Evolutionary conservation across 768 basidiomycete species (phyloP).

Genomic region (Tephrocybe sp.): DNA sequence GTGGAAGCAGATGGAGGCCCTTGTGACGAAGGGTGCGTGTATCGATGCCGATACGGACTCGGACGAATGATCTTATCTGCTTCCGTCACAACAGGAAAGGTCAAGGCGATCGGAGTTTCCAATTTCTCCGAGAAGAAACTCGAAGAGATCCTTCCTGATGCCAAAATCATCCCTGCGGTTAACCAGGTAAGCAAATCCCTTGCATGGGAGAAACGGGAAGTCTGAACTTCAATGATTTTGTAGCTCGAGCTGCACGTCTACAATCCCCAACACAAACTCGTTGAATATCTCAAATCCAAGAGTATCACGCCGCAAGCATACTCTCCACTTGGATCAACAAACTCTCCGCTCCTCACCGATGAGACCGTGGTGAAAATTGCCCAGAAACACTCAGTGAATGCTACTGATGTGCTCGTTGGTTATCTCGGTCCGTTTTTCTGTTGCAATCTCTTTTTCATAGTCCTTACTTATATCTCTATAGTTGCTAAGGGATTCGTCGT

Average conservation of each 20-base stretch:
- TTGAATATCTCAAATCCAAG: slow-evolving; percentile 60
- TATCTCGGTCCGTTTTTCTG: slow-evolving; percentile 49
- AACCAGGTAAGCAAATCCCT: slow-evolving; percentile 49
- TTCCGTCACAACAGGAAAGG: slow-evolving; percentile 49
- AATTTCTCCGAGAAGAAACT: slow-evolving; percentile 72
- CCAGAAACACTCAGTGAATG: slow-evolving; percentile 47
- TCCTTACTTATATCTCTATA: slow-evolving; percentile 22
- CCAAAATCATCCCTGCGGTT: slow-evolving; percentile 67
- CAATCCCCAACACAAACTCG: slow-evolving; percentile 70
- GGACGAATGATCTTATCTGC: slow-evolving; percentile 7
- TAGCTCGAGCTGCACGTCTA: slow-evolving; percentile 74
- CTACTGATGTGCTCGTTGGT: slow-evolving; percentile 59
- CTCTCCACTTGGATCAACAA: slow-evolving; percentile 73
- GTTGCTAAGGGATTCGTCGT: slow-evolving; percentile 63
- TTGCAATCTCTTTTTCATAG: not conserved
- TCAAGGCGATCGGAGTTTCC: slow-evolving; percentile 67
- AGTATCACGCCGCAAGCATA: slow-evolving; percentile 75
- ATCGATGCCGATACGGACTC: not conserved
- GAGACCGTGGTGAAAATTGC: slow-evolving; percentile 60
- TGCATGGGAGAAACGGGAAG: not conserved
- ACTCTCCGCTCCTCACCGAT: slow-evolving; percentile 64
- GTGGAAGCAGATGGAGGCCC: slow-evolving; percentile 81
- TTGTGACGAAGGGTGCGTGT: slow-evolving; percentile 56
- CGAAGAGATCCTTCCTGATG: slow-evolving; percentile 65
- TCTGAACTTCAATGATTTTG: not conserved